A percentile compares a stretch with the other conserved stretches of the same genome.
Evolutionary conservation across 805 yeast genomes (phyloP).

Genomic region (Metschnikowia anglica): DNA sequence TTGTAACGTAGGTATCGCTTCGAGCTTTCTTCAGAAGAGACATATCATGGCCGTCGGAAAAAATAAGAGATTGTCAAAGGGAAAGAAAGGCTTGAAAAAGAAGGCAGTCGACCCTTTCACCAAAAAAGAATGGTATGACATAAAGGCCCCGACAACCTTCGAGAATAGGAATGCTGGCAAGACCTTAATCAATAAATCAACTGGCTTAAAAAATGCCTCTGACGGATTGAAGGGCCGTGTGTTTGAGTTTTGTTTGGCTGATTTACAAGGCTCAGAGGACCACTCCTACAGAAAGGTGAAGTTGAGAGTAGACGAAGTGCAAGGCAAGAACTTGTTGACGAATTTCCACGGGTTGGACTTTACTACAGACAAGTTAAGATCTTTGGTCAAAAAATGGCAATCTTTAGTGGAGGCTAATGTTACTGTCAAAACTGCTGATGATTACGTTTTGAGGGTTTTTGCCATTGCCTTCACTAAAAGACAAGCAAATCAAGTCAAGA

Average conservation of each 20-base stretch:
- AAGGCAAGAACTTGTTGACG: conserved; percentile 97
- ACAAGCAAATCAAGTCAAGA: conserved; percentile 94
- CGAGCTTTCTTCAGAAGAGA: background rate
- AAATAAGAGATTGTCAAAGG: conserved; percentile 84
- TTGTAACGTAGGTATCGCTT: conserved; percentile 12
- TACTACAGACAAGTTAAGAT: conserved; percentile 96
- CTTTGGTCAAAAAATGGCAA: conserved; percentile 99
- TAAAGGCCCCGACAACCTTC: conserved; percentile 98
- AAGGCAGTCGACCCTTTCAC: conserved; percentile 99
- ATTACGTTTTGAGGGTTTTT: conserved; percentile 93
- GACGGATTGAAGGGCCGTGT: conserved; percentile 98
- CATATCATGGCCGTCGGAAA: conserved; percentile 74
- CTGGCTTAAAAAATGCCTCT: conserved; percentile 97
- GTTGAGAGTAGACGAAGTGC: conserved; percentile 98
- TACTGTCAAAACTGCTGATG: conserved; percentile 97
- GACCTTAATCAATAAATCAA: conserved; percentile 96
- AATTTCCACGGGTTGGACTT: conserved; percentile 99
- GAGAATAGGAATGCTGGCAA: conserved; percentile 99
- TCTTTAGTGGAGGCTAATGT: conserved; percentile 96
- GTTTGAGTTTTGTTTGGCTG: conserved; percentile 93
- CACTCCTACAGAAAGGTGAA: conserved; percentile 96
- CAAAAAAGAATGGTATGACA: conserved; percentile 98
- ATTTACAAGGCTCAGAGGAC: conserved; percentile 98
- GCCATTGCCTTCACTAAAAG: conserved; percentile 99
- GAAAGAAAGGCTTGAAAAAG: conserved; percentile 98